Evolutionary conservation across 768 basidiomycete species (phyloP).

Genomic region (Russula brevipes): DNA sequence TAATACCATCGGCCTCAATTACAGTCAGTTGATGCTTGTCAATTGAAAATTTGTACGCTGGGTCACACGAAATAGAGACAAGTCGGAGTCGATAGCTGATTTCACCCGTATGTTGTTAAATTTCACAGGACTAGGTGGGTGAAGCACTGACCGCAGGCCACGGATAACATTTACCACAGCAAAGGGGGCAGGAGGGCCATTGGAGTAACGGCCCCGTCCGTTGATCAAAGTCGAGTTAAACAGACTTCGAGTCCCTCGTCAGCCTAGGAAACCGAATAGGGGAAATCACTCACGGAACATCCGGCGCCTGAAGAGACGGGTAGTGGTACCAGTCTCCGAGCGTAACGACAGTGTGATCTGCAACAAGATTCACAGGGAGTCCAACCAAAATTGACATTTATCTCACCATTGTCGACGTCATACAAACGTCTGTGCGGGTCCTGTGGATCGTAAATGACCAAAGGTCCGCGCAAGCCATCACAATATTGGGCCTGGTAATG

Average conservation of each 20-base stretch:
- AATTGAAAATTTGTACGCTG: constrained; percentile 18
- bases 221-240: constrained; percentile 24
- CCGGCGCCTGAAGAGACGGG: neutral
- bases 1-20: constrained; percentile 25
- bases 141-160: constrained; percentile 9
- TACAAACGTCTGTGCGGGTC: constrained; percentile 29
- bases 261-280: neutral
- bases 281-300: neutral
- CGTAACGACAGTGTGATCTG: constrained; percentile 28
- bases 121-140: no score
- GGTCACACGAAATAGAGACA: constrained; percentile 15
- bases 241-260: constrained; percentile 9
- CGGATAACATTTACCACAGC: constrained; percentile 18
- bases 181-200: constrained; percentile 8
- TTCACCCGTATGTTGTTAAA: neutral
- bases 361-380: neutral
- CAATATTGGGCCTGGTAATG: constrained; percentile 37
- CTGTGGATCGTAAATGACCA: constrained; percentile 30
- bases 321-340: constrained; percentile 29
- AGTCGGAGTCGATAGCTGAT: constrained; percentile 15
- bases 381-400: neutral
- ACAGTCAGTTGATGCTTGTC: constrained; percentile 21
- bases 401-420: constrained; percentile 30
- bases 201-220: constrained; percentile 18
- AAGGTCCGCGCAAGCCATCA: constrained; percentile 31